Conservation (phyloP, 768 basidiomycete species). For the Lactarius evosmus region DNA sequence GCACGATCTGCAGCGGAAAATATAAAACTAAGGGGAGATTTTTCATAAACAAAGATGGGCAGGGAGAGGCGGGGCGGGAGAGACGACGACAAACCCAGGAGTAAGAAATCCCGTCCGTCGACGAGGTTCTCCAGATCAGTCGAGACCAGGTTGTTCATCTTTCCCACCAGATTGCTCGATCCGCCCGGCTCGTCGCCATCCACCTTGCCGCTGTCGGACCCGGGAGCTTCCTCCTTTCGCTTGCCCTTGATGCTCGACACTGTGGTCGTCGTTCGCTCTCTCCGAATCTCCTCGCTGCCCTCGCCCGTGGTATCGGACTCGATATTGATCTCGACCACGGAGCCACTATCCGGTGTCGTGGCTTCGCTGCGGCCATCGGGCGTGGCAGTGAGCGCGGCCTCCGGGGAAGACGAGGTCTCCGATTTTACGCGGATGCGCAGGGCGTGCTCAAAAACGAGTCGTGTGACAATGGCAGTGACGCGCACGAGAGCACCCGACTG, state of each 20-base stretch:
- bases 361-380: slow-evolving; percentile 29
- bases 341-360: slow-evolving; percentile 29
- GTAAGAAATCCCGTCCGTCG: slow-evolving; percentile 31
- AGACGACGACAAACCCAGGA: slow-evolving; percentile 13
- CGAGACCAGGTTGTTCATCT: slow-evolving; percentile 73
- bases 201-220: slow-evolving; percentile 3
- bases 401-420: slow-evolving; percentile 32
- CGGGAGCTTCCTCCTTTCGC: slow-evolving; percentile 11
- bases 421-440: slow-evolving; percentile 52
- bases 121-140: slow-evolving; percentile 47
- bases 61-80: not conserved
- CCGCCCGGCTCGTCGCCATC: not conserved
- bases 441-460: slow-evolving; percentile 54
- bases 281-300: slow-evolving; percentile 20
- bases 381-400: slow-evolving; percentile 17
- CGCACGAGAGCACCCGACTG: slow-evolving; percentile 41
- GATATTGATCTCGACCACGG: slow-evolving; percentile 23
- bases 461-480: slow-evolving; percentile 47
- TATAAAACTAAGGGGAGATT: slow-evolving; percentile 31
- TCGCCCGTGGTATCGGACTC: slow-evolving; percentile 8
- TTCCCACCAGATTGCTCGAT: slow-evolving; percentile 57
- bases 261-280: slow-evolving; percentile 3
- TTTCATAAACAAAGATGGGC: not conserved
- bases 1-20: slow-evolving; percentile 40
- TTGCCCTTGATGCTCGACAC: slow-evolving; percentile 27